Base-by-base conservation (phyloP, 1,139 yeast species). In the Pichia sp. region DNA sequence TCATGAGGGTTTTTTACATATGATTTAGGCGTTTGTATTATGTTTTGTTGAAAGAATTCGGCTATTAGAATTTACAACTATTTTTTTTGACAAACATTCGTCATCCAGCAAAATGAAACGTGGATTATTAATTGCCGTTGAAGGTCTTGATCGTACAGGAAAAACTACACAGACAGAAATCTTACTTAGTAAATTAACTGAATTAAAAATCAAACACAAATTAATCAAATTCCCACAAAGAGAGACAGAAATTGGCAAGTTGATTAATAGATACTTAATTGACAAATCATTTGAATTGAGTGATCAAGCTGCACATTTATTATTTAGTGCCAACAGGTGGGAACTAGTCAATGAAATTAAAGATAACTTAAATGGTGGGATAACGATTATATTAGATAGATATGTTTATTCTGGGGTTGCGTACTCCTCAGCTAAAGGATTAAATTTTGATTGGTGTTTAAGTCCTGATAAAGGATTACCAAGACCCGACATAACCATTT, bases 281-380 rank as follows among this genome's bases (percentile, higher is more conserved):
- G 77, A 83, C 59, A 64, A 71, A 30, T 52, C 66, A 0, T 77
- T 77, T 55, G 57, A 69, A 14, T 67, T 89, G 41, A 79, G 82
- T 33, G 95, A 87, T 62, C 84, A 89, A 67, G 75, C 96, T 0
- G 84, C 90, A 13, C 99, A 95, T 68, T 73, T 95, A 43, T 72
- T 95, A 42, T 95, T 95, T 67, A 83, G 91, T 61, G 97, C 99
- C 2, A 95, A 95, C 64, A 70, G 99, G 58, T 95, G 99, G 99
- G 99, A 93, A 68, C 65, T 81, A 36, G 77, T 76, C 6, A 68
- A 73, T 0, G 66, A 68, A n/a, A 80, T 95, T 6, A 62, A 69
- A 11, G 55, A 66, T 1, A 65, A 71, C 19, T 68, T 91, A 42
- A 63, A 71, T 1, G 58, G 65, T 0, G 97, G 96, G 0, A 65